Percentiles rank a stretch among this genome's conserved stretches.
These are phyloP conservation scores for Beauveria medogensis DNA, from an alignment of 2,329 filamentous ascomycete genomes.

Conservation along the genomic window DNA sequence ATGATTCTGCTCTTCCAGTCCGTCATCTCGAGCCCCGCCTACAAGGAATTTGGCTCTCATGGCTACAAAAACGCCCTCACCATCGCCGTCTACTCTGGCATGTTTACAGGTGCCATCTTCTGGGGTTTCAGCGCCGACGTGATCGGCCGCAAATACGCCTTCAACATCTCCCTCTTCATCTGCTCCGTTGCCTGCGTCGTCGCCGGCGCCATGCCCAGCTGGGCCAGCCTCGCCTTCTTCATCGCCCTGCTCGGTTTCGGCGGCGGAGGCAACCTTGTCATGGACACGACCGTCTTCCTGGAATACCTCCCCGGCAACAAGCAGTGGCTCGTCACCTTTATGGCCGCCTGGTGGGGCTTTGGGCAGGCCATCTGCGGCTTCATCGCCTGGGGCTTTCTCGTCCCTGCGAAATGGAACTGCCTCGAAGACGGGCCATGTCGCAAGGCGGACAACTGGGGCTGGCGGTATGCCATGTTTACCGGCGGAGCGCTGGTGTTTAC, in stretches of 20 bases:
- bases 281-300: conserved; percentile 44
- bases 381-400: conserved; percentile 38
- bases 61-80: conserved; percentile 51
- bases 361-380: conserved; percentile 40
- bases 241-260: conserved; percentile 57
- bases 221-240: conserved; percentile 56
- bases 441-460: conserved; percentile 38
- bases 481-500: conserved; percentile 36
- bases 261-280: conserved; percentile 41
- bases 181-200: conserved; percentile 50
- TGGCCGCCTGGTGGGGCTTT: conserved; percentile 43
- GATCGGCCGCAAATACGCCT: conserved; percentile 59
- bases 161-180: conserved; percentile 58
- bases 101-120: conserved; percentile 52
- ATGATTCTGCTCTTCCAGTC: conserved; percentile 48
- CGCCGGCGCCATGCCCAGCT: conserved; percentile 59
- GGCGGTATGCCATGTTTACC: conserved; percentile 38
- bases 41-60: conserved; percentile 47
- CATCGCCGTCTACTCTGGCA: conserved; percentile 52
- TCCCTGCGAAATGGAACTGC: conserved; percentile 40
- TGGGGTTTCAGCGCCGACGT: conserved; percentile 63
- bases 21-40: conserved; percentile 51
- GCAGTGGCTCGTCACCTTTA: conserved; percentile 38
- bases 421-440: conserved; percentile 34
- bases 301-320: conserved; percentile 41